Evolutionary conservation across 176 grass and related monocot genomes (phyloP).

Genomic region (Phragmites australis): DNA sequence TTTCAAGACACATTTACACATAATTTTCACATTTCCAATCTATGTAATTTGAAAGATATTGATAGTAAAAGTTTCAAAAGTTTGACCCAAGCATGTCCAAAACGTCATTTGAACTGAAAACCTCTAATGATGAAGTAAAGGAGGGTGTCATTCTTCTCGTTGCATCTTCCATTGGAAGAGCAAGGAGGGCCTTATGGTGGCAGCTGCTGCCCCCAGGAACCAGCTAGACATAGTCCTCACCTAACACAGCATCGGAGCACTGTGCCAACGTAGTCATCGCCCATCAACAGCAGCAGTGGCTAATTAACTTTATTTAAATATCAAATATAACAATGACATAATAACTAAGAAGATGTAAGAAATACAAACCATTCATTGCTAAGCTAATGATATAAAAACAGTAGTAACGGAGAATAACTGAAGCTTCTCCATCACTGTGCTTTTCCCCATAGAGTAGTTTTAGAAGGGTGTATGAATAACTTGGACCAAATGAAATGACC

Average conservation of each 20-base stretch:
- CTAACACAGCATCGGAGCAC: background rate
- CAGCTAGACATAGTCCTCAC: background rate
- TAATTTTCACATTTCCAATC: too few relatives aligned
- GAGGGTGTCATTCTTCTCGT: background rate
- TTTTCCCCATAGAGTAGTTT: constrained; percentile 78
- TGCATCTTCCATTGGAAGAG: background rate
- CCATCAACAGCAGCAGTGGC: background rate
- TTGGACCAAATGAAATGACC: constrained; percentile 95
- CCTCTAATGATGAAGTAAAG: background rate
- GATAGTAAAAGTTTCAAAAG: too few relatives aligned
- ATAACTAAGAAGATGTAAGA: constrained; percentile 10
- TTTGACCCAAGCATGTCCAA: too few relatives aligned
- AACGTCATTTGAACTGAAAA: background rate
- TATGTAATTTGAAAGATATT: too few relatives aligned
- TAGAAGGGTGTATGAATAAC: constrained; percentile 92
- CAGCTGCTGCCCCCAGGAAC: background rate
- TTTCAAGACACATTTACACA: too few relatives aligned
- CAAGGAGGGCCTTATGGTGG: background rate
- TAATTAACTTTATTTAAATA: constrained; percentile 4
- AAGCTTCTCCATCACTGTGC: constrained; percentile 82
- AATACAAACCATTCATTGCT: constrained; percentile 84
- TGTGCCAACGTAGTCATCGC: background rate
- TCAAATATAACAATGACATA: constrained; percentile 27
- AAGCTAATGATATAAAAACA: constrained; percentile 92
- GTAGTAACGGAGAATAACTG: constrained; percentile 78